These are phyloP conservation scores for Ganoderma meredithae DNA, from an alignment of 1,284 basidiomycete species.

Conservation along the genomic window DNA sequence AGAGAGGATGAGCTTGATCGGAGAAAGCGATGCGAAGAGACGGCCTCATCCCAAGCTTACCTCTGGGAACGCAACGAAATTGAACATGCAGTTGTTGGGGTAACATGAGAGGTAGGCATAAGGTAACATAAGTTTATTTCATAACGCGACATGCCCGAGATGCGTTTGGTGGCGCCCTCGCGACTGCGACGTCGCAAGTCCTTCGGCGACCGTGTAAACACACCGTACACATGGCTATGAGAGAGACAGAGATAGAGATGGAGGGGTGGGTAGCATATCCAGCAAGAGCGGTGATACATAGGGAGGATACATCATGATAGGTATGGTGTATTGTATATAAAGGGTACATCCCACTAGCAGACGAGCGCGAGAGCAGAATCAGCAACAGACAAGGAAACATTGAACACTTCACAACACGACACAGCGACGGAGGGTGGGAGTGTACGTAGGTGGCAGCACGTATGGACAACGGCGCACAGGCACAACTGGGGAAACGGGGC, in stretches of 20 bases:
- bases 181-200: neutral
- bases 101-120: neutral
- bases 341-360: slow-evolving; percentile 7
- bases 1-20: neutral
- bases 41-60: neutral
- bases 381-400: neutral
- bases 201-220: neutral
- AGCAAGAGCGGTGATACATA: slow-evolving; percentile 2
- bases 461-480: neutral
- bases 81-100: neutral
- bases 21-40: neutral
- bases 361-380: slow-evolving; percentile 7
- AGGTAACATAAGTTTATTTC: neutral
- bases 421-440: neutral
- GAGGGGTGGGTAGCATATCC: slow-evolving; percentile 7
- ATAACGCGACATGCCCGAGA: slow-evolving; percentile 8
- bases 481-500: neutral
- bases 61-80: neutral
- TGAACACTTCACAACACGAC: slow-evolving; percentile 12
- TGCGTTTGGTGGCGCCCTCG: neutral
- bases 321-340: neutral
- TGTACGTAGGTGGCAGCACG: neutral
- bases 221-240: neutral
- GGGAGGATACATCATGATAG: slow-evolving; percentile 4
- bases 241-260: neutral